A percentile compares a stretch with the other conserved stretches of the same genome.
These are phyloP conservation scores for Cymbomonas tetramitiformis DNA, from an alignment of 139 green algal species.

Conservation along the genomic window DNA sequence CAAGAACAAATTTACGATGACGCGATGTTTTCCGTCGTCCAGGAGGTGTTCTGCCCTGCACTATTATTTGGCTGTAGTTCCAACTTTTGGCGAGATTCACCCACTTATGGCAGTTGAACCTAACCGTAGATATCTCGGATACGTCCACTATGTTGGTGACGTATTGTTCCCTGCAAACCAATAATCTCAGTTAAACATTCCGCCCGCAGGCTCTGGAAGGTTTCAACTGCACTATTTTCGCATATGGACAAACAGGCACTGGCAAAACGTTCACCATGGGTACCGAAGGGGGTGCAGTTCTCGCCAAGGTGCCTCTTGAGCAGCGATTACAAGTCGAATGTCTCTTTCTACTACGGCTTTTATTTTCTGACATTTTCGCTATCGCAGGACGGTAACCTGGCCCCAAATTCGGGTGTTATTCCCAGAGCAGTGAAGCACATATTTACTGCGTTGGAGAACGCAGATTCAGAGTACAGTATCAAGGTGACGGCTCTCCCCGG, in stretches of 20 bases:
- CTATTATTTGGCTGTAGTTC: constrained; percentile 58
- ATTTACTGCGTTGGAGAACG: constrained; percentile 69
- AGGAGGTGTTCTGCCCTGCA: constrained; percentile 89
- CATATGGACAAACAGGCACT: constrained; percentile 82
- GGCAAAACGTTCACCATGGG: constrained; percentile 97
- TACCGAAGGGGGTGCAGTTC: constrained; percentile 46
- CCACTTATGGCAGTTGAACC: background rate
- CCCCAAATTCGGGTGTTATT: constrained; percentile 75
- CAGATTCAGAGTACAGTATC: constrained; percentile 43
- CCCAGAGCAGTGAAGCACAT: constrained; percentile 83
- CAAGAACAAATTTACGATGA: constrained; percentile 76
- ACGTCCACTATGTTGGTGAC: background rate
- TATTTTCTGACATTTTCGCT: background rate
- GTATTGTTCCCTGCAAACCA: background rate
- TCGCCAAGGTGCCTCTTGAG: background rate
- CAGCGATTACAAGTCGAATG: background rate
- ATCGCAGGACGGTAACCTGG: constrained; percentile 23
- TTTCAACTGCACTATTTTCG: constrained; percentile 20
- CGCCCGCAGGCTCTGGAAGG: too few species aligned
- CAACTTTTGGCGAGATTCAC: constrained; percentile 4
- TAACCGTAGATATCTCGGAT: background rate
- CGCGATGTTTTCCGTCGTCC: constrained; percentile 74
- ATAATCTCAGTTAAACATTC: constrained; percentile 11
- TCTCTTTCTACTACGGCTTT: background rate
- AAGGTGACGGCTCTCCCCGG: too few species aligned